Percentiles rank a stretch among this genome's conserved stretches.
These are phyloP conservation scores for Elaeagnus macrophylla DNA, from an alignment of 306 rosid genomes.

Conservation along the genomic window DNA sequence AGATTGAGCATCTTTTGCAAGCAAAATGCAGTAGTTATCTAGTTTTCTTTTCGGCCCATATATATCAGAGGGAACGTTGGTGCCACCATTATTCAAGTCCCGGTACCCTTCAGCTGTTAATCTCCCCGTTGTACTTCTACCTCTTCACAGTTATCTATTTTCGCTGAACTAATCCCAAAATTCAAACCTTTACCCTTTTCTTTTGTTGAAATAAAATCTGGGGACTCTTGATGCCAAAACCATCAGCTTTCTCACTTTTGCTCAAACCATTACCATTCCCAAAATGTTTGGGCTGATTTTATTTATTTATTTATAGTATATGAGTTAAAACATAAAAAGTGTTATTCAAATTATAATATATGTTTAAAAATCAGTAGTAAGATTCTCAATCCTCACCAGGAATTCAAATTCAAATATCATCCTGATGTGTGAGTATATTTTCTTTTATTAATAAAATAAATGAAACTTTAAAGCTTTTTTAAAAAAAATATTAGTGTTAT, in stretches of 20 bases:
- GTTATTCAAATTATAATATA: slow-evolving; percentile 43
- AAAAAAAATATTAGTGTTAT: no score
- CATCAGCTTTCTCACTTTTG: slow-evolving; percentile 25
- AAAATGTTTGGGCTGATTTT: slow-evolving; percentile 22
- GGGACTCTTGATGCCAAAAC: slow-evolving; percentile 18
- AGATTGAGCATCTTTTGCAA: slow-evolving; percentile 54
- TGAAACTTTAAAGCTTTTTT: no score
- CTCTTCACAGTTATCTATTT: slow-evolving; percentile 27
- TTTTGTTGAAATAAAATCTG: slow-evolving; percentile 24
- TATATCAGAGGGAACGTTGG: slow-evolving; percentile 18
- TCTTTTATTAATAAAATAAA: no score
- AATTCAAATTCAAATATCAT: no score
- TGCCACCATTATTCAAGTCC: slow-evolving; percentile 35
- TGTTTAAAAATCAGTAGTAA: no score
- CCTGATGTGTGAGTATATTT: no score
- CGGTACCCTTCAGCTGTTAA: slow-evolving; percentile 23
- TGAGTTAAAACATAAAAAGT: slow-evolving; percentile 24
- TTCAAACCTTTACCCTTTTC: slow-evolving; percentile 27
- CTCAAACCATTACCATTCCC: slow-evolving; percentile 38
- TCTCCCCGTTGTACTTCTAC: slow-evolving; percentile 25
- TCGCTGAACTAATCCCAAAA: slow-evolving; percentile 26
- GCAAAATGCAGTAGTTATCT: slow-evolving; percentile 37
- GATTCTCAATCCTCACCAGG: no score
- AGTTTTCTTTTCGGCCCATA: slow-evolving; percentile 55
- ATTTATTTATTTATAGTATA: slow-evolving; percentile 45